Evolutionary conservation across 805 yeast species (phyloP), one percentile per base, ranked within the genome.

Genomic region (Pichia cephalocereana): DNA sequence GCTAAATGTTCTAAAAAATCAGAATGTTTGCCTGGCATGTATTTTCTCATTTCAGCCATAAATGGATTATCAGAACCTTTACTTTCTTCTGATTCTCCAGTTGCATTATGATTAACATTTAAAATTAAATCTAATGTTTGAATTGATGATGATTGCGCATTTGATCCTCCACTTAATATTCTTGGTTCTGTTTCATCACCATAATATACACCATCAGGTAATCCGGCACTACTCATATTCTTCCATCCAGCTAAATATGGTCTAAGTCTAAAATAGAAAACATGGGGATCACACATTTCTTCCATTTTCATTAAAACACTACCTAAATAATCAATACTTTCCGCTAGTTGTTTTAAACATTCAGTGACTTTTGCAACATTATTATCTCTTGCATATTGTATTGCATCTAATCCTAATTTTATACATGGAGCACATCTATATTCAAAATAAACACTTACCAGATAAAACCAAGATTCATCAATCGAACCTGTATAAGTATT

Each of bases 221-320:
- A 71, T 0, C 97, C 97, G 2, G 83, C 89, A 48, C 79, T 87
- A 27, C 77, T 79, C 96, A 91, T 90, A 59, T 86, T 86, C 61
- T 81, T 82, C 95, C 96, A 91, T 2, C 97, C 98, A 0, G 96
- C 96, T 54, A 91, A 69, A 57, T 77, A 90, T 0, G 97, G 97
- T 59, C 98, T 75, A 42, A 90, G 75, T 51, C 91, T 76, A 69
- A 76, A 86, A 65, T 86, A 90, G 63, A 91, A 90, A 5, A 85
- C 82, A 61, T 88, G 95, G 3, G 98, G 97, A 60, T 89, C 96
- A 65, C 96, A 87, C 84, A 84, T 84, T 55, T 90, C 96, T 59
- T 86, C 89, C 93, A 90, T 85, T 56, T 77, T 75, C 77, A 82
- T 78, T 55, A 91, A 67, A 2, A 86, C 75, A 4, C 83, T 71